phyloP scores from a whole-genome alignment of 1,284 basidiomycete species.

The Tilletia caries region DNA sequence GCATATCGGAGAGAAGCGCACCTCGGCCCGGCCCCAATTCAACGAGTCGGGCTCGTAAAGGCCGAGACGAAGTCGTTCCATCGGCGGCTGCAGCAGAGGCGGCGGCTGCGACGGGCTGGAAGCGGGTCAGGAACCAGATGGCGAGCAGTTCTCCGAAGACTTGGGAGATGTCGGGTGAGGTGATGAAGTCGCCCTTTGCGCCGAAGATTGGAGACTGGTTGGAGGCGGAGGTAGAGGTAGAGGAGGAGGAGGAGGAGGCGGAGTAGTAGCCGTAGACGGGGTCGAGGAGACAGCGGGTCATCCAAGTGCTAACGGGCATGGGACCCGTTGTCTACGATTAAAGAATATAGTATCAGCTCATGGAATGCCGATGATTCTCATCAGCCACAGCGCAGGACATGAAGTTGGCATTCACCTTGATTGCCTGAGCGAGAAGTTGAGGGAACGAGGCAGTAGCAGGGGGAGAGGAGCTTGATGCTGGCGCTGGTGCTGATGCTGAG shows the following conservation, averaged over 20 bases:
- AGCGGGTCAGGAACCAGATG: neutral
- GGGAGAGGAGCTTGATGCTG: too few relatives aligned
- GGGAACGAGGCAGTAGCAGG: neutral
- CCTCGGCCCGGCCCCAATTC: constrained; percentile 94
- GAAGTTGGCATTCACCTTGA: neutral
- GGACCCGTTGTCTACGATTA: constrained; percentile 33
- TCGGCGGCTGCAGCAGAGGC: constrained; percentile 23
- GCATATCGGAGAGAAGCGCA: constrained; percentile 84
- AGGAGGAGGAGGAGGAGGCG: neutral
- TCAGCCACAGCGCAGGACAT: neutral
- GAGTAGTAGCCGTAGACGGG: constrained; percentile 50
- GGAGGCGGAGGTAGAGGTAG: constrained; percentile 9
- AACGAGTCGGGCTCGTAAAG: constrained; percentile 66
- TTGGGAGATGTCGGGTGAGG: constrained; percentile 93
- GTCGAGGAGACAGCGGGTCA: constrained; percentile 49
- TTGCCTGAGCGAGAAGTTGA: neutral
- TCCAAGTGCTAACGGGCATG: constrained; percentile 49
- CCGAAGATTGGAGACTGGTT: constrained; percentile 69
- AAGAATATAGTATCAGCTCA: neutral
- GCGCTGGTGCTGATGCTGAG: too few relatives aligned
- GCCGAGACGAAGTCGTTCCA: constrained; percentile 71
- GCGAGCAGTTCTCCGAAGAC: constrained; percentile 86
- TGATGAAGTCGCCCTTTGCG: constrained; percentile 84
- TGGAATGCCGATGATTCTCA: neutral
- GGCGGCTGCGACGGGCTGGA: neutral